A percentile compares a stretch with the other conserved stretches of the same genome.
Evolutionary conservation across 2,329 filamentous ascomycete genomes (phyloP).

Genomic region (Cordyceps tenuipes): DNA sequence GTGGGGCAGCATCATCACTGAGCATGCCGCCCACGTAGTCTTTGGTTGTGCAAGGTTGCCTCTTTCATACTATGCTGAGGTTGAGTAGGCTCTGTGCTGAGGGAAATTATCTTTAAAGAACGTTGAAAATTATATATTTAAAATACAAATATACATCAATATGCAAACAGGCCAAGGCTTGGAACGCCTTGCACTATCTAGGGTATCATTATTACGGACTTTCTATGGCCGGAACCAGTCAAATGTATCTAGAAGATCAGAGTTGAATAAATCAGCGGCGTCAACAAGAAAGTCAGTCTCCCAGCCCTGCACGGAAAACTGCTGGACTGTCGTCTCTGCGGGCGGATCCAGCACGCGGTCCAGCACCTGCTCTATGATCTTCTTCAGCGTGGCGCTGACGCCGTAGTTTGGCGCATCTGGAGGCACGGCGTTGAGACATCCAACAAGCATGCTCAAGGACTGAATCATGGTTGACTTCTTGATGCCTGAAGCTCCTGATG

Average conservation of each 20-base stretch:
- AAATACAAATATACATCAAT: neutral
- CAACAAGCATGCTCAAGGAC: slow-evolving; percentile 40
- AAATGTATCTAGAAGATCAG: slow-evolving; percentile 41
- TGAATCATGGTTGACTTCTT: slow-evolving; percentile 40
- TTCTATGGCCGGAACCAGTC: slow-evolving; percentile 32
- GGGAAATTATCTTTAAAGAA: neutral
- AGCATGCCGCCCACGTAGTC: neutral
- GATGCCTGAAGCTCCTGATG: slow-evolving; percentile 21
- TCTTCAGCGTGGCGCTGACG: slow-evolving; percentile 34
- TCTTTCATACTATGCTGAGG: neutral
- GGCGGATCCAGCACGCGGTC: slow-evolving; percentile 36
- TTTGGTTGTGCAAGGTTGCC: no score
- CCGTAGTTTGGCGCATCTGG: slow-evolving; percentile 38
- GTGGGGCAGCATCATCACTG: slow-evolving; percentile 4
- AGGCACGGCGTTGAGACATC: slow-evolving; percentile 40
- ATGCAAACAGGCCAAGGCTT: neutral
- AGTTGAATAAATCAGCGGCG: slow-evolving; percentile 31
- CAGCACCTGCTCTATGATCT: slow-evolving; percentile 40
- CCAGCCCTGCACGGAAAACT: slow-evolving; percentile 5
- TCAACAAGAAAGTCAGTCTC: slow-evolving; percentile 22
- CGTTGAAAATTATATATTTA: neutral
- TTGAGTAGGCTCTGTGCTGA: neutral
- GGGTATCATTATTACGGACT: no score
- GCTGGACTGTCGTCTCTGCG: slow-evolving; percentile 9
- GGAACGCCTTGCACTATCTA: no score